A percentile compares a stretch with the other conserved stretches of the same genome.
Evolutionary conservation across 768 basidiomycete genomes (phyloP).

Genomic region (Auriscalpium orientale): DNA sequence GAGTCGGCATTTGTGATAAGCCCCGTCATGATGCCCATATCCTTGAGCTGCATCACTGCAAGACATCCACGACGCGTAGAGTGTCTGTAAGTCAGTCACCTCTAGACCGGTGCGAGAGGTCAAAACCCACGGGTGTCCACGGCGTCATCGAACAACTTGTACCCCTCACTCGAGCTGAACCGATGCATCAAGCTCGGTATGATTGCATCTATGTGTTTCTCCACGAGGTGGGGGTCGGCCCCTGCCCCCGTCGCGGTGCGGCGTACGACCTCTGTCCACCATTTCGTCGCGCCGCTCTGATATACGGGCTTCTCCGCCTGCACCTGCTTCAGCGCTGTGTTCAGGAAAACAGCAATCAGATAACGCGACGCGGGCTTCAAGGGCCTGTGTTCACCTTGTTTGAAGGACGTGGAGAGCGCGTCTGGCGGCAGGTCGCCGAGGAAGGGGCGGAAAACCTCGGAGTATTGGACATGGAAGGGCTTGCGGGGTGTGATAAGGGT

Average conservation of each 20-base stretch:
- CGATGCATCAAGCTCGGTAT: slow-evolving; percentile 52
- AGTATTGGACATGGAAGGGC: slow-evolving; percentile 61
- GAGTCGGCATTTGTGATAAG: slow-evolving; percentile 68
- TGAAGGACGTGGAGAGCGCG: slow-evolving; percentile 50
- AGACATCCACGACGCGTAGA: background rate
- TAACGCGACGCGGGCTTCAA: background rate
- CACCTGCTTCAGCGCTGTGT: slow-evolving; percentile 38
- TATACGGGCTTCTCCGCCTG: slow-evolving; percentile 59
- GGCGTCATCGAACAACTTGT: slow-evolving; percentile 50
- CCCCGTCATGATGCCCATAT: slow-evolving; percentile 42
- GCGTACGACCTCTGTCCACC: slow-evolving; percentile 78
- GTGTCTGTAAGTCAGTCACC: background rate
- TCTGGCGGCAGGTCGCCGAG: slow-evolving; percentile 52
- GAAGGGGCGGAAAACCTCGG: slow-evolving; percentile 58
- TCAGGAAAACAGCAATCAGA: background rate
- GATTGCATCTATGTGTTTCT: slow-evolving; percentile 45
- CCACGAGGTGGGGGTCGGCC: slow-evolving; percentile 50
- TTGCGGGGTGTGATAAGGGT: slow-evolving; percentile 65
- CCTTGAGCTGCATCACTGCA: slow-evolving; percentile 39
- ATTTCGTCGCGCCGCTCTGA: slow-evolving; percentile 41
- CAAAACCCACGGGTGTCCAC: slow-evolving; percentile 35
- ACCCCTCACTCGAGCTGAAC: slow-evolving; percentile 68
- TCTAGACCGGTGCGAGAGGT: background rate
- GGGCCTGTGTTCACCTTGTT: slow-evolving; percentile 34
- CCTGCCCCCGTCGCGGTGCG: slow-evolving; percentile 72